A percentile compares a stretch with the other conserved stretches of the same genome.
These are phyloP conservation scores for Dissophora globulifera DNA, from an alignment of 192 early-diverging fungal species.

Conservation along the genomic window DNA sequence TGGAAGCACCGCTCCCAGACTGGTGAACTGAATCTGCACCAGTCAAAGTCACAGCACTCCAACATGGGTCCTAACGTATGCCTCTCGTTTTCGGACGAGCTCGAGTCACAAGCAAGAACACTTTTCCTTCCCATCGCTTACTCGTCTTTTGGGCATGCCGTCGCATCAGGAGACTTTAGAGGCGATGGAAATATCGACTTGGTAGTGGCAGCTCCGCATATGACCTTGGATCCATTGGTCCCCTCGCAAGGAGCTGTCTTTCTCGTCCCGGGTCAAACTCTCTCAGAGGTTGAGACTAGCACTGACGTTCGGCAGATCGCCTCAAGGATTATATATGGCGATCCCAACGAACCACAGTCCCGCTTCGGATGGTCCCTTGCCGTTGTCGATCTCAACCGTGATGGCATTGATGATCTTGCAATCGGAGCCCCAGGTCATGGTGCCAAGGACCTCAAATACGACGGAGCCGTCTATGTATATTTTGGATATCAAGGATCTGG, in stretches of 20 bases:
- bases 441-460: slow-evolving; percentile 30
- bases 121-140: slow-evolving; percentile 62
- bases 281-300: slow-evolving; percentile 25
- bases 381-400: slow-evolving; percentile 84
- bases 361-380: slow-evolving; percentile 83
- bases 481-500: slow-evolving; percentile 67
- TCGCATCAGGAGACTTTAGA: slow-evolving; percentile 77
- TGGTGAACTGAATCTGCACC: neutral
- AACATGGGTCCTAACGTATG: neutral
- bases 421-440: slow-evolving; percentile 71
- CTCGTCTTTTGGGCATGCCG: slow-evolving; percentile 72
- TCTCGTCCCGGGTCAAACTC: slow-evolving; percentile 48
- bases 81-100: slow-evolving; percentile 27
- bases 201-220: slow-evolving; percentile 75
- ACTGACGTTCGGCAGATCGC: slow-evolving; percentile 58
- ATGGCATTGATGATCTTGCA: slow-evolving; percentile 89
- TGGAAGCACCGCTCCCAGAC: neutral
- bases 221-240: slow-evolving; percentile 21
- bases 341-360: slow-evolving; percentile 36
- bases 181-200: slow-evolving; percentile 67
- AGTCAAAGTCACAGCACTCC: neutral
- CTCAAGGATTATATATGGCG: slow-evolving; percentile 9
- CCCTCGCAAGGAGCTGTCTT: slow-evolving; percentile 69
- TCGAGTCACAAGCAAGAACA: slow-evolving; percentile 21
- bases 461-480: slow-evolving; percentile 74